These are phyloP conservation scores for Komagataella pastoris DNA, from an alignment of 805 yeast species.

Conservation along the genomic window DNA sequence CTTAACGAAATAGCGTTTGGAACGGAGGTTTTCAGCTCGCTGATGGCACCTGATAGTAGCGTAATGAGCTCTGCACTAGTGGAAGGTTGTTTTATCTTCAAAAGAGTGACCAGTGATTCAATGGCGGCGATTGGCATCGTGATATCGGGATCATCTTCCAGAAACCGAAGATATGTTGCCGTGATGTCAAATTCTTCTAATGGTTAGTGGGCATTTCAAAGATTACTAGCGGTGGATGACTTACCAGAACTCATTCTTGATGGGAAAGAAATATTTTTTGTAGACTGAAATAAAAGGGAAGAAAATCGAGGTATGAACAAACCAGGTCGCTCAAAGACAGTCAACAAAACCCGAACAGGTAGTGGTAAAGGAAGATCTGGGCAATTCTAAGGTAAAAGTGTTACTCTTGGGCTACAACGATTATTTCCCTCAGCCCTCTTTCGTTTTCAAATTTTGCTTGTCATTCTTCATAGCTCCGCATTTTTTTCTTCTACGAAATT, in stretches of 20 bases:
- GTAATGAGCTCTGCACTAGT: constrained; percentile 90
- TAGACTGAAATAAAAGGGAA: neutral
- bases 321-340: neutral
- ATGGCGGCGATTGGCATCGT: constrained; percentile 99
- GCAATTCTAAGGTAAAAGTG: too few species aligned
- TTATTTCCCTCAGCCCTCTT: neutral
- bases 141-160: constrained; percentile 88
- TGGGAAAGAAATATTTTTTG: neutral
- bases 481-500: neutral
- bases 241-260: neutral
- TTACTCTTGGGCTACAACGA: too few species aligned
- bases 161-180: constrained; percentile 62
- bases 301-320: neutral
- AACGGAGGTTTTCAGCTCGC: constrained; percentile 60
- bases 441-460: neutral
- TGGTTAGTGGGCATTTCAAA: neutral
- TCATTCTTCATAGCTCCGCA: too few species aligned
- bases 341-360: neutral
- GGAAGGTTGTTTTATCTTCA: constrained; percentile 73
- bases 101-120: constrained; percentile 78
- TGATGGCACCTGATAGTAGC: constrained; percentile 64
- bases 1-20: constrained; percentile 86
- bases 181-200: constrained; percentile 62
- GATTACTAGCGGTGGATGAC: neutral
- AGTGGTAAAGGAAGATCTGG: too few species aligned